Evolutionary conservation across 345 rosid species (phyloP).

Genomic region (Murraya paniculata): DNA sequence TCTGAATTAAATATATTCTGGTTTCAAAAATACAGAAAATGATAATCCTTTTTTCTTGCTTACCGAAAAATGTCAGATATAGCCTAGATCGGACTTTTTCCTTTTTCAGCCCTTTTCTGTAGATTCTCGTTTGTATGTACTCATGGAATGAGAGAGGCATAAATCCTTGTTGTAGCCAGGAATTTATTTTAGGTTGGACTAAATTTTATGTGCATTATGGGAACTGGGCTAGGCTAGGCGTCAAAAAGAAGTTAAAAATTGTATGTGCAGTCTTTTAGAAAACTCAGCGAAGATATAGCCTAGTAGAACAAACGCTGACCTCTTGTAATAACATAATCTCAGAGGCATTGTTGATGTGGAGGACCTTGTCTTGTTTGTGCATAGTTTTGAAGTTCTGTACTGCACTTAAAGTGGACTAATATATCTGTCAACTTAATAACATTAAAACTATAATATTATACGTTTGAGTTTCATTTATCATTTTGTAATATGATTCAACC

Average conservation of each 20-base stretch:
- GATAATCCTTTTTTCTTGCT: not conserved
- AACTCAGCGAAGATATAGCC: not conserved
- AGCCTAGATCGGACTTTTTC: not conserved
- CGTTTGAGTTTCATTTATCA: not conserved
- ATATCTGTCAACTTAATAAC: not conserved
- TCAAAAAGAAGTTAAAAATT: not conserved
- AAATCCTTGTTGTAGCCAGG: too few relatives aligned
- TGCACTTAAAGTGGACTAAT: not conserved
- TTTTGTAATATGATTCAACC: slow-evolving; percentile 2
- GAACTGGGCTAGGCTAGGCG: not conserved
- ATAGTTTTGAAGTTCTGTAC: not conserved
- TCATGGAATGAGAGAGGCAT: not conserved
- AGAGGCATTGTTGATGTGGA: not conserved
- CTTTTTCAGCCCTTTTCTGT: not conserved
- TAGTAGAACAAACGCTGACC: not conserved
- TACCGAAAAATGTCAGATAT: not conserved
- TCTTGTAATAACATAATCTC: not conserved
- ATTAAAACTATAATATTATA: not conserved
- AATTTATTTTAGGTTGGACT: not conserved
- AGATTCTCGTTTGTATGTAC: not conserved
- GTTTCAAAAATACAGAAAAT: not conserved
- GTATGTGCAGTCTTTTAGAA: too few relatives aligned
- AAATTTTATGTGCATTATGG: not conserved
- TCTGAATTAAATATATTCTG: not conserved
- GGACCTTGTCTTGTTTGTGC: not conserved